Conservation (phyloP, 1,284 basidiomycete species). For the Moniliophthora roreri region DNA sequence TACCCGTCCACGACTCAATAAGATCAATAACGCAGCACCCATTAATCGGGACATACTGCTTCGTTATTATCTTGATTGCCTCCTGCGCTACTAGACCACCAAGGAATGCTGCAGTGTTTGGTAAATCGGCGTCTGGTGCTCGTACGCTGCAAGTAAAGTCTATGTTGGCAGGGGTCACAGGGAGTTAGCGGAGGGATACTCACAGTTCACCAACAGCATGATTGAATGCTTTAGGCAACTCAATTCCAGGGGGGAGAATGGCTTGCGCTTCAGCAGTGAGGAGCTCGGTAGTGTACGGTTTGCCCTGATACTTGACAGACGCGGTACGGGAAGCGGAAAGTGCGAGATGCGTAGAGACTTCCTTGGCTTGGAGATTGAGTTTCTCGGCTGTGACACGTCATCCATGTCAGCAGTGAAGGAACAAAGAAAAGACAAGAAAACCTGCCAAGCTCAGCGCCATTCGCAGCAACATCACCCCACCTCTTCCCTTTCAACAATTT, state of each 20-base stretch:
- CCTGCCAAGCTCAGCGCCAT: slow-evolving; percentile 59
- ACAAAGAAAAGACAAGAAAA: slow-evolving; percentile 20
- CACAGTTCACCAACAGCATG: slow-evolving; percentile 76
- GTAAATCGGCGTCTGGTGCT: slow-evolving; percentile 83
- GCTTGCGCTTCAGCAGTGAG: slow-evolving; percentile 40
- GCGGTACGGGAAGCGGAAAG: slow-evolving; percentile 55
- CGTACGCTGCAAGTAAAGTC: slow-evolving; percentile 52
- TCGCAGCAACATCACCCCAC: slow-evolving; percentile 59
- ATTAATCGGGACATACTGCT: slow-evolving; percentile 91
- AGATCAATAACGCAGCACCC: slow-evolving; percentile 89
- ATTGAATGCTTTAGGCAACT: slow-evolving; percentile 61
- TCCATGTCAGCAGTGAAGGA: slow-evolving; percentile 13
- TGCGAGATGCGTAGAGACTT: slow-evolving; percentile 64
- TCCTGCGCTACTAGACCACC: slow-evolving; percentile 98
- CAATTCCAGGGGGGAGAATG: slow-evolving; percentile 36
- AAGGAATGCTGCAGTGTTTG: slow-evolving; percentile 90
- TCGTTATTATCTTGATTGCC: slow-evolving; percentile 95
- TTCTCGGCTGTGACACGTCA: slow-evolving; percentile 32
- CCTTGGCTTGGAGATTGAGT: slow-evolving; percentile 42
- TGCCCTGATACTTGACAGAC: slow-evolving; percentile 27
- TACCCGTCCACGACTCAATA: slow-evolving; percentile 76
- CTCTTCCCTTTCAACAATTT: slow-evolving; percentile 74
- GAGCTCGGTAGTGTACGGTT: slow-evolving; percentile 33
- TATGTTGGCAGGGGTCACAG: slow-evolving; percentile 10
- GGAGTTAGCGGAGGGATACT: not conserved